A percentile compares a stretch with the other conserved stretches of the same genome.
These are phyloP conservation scores for Ambrosiella cleistominuta DNA, from an alignment of 2,329 filamentous ascomycete genomes.

Conservation along the genomic window DNA sequence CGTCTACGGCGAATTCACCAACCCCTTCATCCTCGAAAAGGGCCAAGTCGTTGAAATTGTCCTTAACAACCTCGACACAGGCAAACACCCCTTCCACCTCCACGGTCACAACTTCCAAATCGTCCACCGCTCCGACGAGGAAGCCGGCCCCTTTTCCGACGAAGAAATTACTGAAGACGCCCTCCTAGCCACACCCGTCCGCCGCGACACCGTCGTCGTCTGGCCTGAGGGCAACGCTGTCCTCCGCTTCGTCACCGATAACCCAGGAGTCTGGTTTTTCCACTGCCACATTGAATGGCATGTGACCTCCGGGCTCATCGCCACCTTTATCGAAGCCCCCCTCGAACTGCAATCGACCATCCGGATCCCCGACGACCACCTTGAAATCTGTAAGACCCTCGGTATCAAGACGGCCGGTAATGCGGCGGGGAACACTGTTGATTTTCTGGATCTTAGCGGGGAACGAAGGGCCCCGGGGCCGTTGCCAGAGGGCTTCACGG, in stretches of 20 bases:
- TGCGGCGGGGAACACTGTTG: constrained; percentile 50
- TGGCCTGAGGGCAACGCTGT: constrained; percentile 50
- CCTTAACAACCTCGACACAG: constrained; percentile 56
- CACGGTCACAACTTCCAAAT: constrained; percentile 64
- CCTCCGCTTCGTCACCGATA: constrained; percentile 48
- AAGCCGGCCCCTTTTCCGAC: constrained; percentile 37
- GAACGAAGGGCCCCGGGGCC: constrained; percentile 36
- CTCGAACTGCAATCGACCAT: constrained; percentile 41
- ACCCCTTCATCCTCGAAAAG: constrained; percentile 50
- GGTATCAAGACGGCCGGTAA: constrained; percentile 44
- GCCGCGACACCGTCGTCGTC: constrained; percentile 51
- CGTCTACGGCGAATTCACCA: constrained; percentile 49
- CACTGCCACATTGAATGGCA: constrained; percentile 77
- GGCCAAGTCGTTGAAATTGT: constrained; percentile 54
- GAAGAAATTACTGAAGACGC: constrained; percentile 26
- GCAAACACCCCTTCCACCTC: constrained; percentile 61
- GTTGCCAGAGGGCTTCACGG: constrained; percentile 53
- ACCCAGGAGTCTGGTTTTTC: constrained; percentile 52
- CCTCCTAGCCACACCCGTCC: constrained; percentile 40
- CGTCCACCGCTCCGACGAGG: constrained; percentile 40
- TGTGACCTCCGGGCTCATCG: constrained; percentile 45
- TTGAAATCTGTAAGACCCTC: constrained; percentile 37
- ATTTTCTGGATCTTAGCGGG: constrained; percentile 46
- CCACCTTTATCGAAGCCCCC: constrained; percentile 47
- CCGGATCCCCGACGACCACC: constrained; percentile 40